Base-by-base conservation (phyloP, 1,139 yeast species). In the Pichia sp. region DNA sequence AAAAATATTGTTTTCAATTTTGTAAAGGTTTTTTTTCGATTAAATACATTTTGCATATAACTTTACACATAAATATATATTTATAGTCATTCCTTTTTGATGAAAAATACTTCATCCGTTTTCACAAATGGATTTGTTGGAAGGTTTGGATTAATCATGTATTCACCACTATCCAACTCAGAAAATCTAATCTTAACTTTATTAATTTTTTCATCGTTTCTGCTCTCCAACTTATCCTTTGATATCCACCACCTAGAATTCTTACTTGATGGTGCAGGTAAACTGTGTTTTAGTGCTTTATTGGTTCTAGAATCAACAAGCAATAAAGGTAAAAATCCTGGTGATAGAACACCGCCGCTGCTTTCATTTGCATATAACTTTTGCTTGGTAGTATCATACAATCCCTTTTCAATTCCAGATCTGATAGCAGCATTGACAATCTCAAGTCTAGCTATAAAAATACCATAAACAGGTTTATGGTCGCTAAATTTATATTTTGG, bases 231-330 rank as follows among this genome's bases (percentile, higher is more conserved):
- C 1, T 46, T 46, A 21, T 49, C 49, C 9, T 47, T 47, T 1
- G 43, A 21, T 30, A 87, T 69, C 98, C 98, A 91, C 98, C 98
- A 91, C 60, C 87, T 86, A 26, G 72, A 66, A 13, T 67, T 60
- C 42, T 86, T 95, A 0, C 93, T 76, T 48, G 95, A 83, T 16
- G 98, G 98, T 0, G 96, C 86, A 2, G 96, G 96, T 40, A 89
- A 64, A 19, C 66, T 65, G 37, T 53, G 55, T 2, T 69, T 63
- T 13, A 64, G 50, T 4, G 59, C 52, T 33, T 62, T 68, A 40
- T 57, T 25, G 63, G 55, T 46, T 54, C 31, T 40, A 15, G 25
- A 35, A 8, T 42, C 43, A 51, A 27, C n/a, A 15, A 33, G 14
- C 57, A 51, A 23, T 60, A 60, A 35, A 28, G 14, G 21, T 15